Evolutionary conservation across 139 green algal genomes (phyloP).

Genomic region (Zygnema cylindricum): DNA sequence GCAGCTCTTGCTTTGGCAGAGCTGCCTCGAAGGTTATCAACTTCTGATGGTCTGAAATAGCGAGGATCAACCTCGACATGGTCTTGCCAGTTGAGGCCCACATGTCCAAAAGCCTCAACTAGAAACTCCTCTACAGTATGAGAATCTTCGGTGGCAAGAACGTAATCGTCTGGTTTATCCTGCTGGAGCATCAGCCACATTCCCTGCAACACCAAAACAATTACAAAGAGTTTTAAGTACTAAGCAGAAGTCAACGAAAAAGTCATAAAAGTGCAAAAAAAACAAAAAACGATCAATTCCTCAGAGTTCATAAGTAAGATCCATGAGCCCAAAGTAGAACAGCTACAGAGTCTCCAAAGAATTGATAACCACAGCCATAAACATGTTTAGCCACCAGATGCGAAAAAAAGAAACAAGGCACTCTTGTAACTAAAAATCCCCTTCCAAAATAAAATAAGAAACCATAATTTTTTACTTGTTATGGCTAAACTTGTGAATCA

Average conservation of each 20-base stretch:
- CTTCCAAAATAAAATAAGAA: no score
- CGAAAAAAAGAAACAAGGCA: no score
- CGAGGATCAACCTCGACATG: slow-evolving; percentile 60
- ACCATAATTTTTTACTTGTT: no score
- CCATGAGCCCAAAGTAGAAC: no score
- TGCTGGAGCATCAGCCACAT: slow-evolving; percentile 86
- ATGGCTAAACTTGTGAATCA: no score
- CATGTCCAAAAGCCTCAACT: slow-evolving; percentile 47
- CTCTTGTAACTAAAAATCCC: no score
- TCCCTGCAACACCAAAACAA: slow-evolving; percentile 15
- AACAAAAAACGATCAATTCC: not conserved
- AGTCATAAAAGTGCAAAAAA: not conserved
- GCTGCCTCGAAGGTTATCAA: slow-evolving; percentile 77
- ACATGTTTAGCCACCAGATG: no score
- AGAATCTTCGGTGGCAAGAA: slow-evolving; percentile 73
- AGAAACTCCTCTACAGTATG: slow-evolving; percentile 62
- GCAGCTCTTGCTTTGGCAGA: slow-evolving; percentile 67
- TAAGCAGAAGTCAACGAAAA: no score
- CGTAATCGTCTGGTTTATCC: slow-evolving; percentile 74
- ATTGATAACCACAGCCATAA: no score
- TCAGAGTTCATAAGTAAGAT: not conserved
- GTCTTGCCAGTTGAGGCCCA: slow-evolving; percentile 59
- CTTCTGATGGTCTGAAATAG: slow-evolving; percentile 81
- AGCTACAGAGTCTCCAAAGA: no score
- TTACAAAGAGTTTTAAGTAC: not conserved